Base-by-base conservation (phyloP, 2,329 filamentous ascomycete genomes). In the Hirsutella thompsonii region DNA sequence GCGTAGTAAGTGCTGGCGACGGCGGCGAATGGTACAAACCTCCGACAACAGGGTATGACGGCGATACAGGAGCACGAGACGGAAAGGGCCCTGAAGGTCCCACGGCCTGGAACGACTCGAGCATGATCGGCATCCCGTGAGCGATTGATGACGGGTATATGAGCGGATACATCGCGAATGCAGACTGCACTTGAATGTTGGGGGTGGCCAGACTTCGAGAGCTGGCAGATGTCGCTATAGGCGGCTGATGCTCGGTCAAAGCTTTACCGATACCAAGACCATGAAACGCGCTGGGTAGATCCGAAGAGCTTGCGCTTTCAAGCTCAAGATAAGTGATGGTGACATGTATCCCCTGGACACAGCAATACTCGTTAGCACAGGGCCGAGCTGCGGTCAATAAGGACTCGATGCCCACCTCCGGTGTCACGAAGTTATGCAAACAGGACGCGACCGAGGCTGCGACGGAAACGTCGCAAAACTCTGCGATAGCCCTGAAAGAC, bases 401-500 rank as follows among this genome's bases (percentile, higher is more conserved):
- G 23, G 6, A 6, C 23, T 20, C 29, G n/a, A 23, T 4, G 44
- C 52, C 49, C 44, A 60, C 59, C 41, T 59, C 51, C 0, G 46
- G 33, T 9, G 47, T 49, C 4, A 51, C 37, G 6, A 48, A 44
- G 19, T 46, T 46, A 14, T 48, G 49, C 36, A 65, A 62, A 42
- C 58, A 59, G 8, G 59, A 51, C 3, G 67, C 56, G 5, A 68
- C 66, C 4, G 51, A 50, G 14, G 62, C 36, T 9, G 69, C 68
- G 39, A 64, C 54, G 2, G 64, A 60, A 19, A 63, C 58, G 44
- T 77, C 71, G 40, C 65, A 67, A 43, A 69, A 79, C 48, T 79
- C 74, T 2, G 67, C 66, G 37, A 74, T 55, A 8, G 69, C 68
- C 40, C 60, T 63, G 46, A 72, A 63, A 5, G 65, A 51, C 8